A percentile compares a stretch with the other conserved stretches of the same genome.
These are phyloP conservation scores for Trichoderma erinaceum DNA, from an alignment of 495 filamentous ascomycete species.

Conservation along the genomic window DNA sequence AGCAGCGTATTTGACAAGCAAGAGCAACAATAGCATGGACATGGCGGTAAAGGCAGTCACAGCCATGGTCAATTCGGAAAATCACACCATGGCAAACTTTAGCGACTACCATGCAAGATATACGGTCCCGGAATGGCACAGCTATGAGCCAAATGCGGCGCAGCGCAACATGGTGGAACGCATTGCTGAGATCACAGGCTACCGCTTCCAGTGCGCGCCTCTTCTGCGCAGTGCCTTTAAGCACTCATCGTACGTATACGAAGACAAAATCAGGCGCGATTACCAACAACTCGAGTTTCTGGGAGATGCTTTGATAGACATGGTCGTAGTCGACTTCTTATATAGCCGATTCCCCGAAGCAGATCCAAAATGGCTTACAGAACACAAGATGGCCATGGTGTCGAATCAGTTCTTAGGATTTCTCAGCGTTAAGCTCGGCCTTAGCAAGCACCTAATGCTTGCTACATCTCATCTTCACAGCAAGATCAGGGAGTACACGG, in stretches of 20 bases:
- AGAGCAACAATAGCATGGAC: conserved; percentile 55
- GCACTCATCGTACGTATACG: conserved; percentile 76
- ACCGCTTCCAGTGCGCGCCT: conserved; percentile 73
- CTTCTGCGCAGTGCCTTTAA: conserved; percentile 80
- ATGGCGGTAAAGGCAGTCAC: conserved; percentile 80
- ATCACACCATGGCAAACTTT: conserved; percentile 64
- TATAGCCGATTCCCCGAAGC: conserved; percentile 68
- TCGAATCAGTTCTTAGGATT: conserved; percentile 92
- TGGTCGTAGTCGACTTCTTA: conserved; percentile 75
- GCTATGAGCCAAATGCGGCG: conserved; percentile 22
- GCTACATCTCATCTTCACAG: conserved; percentile 52
- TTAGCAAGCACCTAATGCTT: conserved; percentile 67
- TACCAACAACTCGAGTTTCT: conserved; percentile 94
- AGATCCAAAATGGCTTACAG: conserved; percentile 95
- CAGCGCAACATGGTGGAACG: conserved; percentile 53
- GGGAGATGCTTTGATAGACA: conserved; percentile 84
- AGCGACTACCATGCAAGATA: conserved; percentile 69
- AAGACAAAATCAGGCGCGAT: conserved; percentile 59
- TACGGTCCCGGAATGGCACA: conserved; percentile 65
- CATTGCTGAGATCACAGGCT: conserved; percentile 61
- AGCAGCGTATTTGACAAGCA: conserved; percentile 67
- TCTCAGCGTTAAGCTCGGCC: conserved; percentile 65
- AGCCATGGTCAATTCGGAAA: conserved; percentile 57
- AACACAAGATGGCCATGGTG: conserved; percentile 99
- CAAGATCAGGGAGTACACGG: conserved; percentile 64